Percentiles rank a stretch among this genome's conserved stretches.
These are phyloP conservation scores for Pueraria montana DNA, from an alignment of 306 rosid genomes.

Conservation along the genomic window DNA sequence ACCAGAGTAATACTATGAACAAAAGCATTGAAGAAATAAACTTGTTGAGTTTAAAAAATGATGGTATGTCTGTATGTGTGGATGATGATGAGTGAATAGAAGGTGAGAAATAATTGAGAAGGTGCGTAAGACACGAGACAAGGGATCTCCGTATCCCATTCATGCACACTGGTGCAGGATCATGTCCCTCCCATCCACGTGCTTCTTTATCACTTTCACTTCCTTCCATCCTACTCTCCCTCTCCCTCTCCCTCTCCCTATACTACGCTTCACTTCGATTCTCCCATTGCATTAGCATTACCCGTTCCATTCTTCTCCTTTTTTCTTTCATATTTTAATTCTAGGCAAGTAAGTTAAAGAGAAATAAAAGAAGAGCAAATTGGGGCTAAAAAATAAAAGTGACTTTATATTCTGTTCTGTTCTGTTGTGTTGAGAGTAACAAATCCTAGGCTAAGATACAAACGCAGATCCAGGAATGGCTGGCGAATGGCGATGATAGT, in stretches of 20 bases:
- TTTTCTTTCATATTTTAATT: no score
- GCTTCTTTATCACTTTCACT: neutral
- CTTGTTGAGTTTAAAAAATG: no score
- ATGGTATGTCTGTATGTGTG: no score
- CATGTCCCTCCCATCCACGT: constrained; percentile 25
- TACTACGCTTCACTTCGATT: no score
- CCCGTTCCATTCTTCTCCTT: no score
- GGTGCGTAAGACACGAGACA: neutral
- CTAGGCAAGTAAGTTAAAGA: no score
- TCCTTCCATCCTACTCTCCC: neutral
- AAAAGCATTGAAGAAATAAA: no score
- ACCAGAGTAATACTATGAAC: no score
- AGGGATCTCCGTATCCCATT: constrained; percentile 10
- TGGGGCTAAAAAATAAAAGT: neutral
- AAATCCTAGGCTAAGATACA: neutral
- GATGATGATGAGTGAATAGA: neutral
- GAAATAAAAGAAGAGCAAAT: neutral
- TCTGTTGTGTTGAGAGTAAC: neutral
- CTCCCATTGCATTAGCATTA: no score
- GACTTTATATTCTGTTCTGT: neutral
- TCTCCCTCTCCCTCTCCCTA: no score
- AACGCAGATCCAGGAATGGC: neutral
- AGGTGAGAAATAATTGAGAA: constrained; percentile 25
- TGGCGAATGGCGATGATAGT: no score
- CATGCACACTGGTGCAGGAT: constrained; percentile 16